Evolutionary conservation across 2,329 filamentous ascomycete species (phyloP), one percentile per base, ranked within the genome.

Genomic region (Penicillium sp.): DNA sequence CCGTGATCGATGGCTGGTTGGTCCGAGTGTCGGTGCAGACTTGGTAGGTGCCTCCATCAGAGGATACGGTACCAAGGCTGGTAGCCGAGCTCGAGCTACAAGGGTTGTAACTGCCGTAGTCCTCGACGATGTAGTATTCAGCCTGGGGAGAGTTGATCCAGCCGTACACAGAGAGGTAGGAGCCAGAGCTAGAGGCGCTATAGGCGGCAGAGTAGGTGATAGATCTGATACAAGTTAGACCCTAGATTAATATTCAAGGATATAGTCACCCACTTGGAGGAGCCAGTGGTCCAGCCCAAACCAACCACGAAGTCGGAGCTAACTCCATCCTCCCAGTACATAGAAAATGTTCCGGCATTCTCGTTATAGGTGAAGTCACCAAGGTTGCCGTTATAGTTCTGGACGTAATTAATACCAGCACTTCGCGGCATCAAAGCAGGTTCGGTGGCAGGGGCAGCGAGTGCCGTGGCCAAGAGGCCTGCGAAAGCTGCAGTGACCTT

Each of bases 71-170:
- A 47, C 53, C 53, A 37, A 56, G 48, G 48, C n/a, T 56, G 41
- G 48, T 51, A 5, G 53, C 53, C 29, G 27, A 33, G 33, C 53
- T 14, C 29, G 29, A 31, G 29, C 29, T 56, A n/a, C 53, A 56
- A 41, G 53, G 53, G 53, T 56, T 56, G 53, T 56, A 56, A 51
- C 8, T 3, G 10, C 54, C 54, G 22, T 56, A 56, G 49, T 14
- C 22, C 27, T 56, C 54, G 27, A 56, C 54, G 37, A 56, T 37
- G 44, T 56, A 56, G 54, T 56, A 56, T 11, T 56, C 54, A 27
- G 54, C 54, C 45, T 56, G 54, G 3, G 54, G 54, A 35, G 44
- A 56, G 54, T 56, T 56, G 33, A 56, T n/a, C 54, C 54, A 56
- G 33, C 54, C 54, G 27, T 56, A 56, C 48, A 56, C 54, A 31